These are phyloP conservation scores for Cladosporium halotolerans DNA, from an alignment of 2,329 filamentous ascomycete genomes.

Conservation along the genomic window DNA sequence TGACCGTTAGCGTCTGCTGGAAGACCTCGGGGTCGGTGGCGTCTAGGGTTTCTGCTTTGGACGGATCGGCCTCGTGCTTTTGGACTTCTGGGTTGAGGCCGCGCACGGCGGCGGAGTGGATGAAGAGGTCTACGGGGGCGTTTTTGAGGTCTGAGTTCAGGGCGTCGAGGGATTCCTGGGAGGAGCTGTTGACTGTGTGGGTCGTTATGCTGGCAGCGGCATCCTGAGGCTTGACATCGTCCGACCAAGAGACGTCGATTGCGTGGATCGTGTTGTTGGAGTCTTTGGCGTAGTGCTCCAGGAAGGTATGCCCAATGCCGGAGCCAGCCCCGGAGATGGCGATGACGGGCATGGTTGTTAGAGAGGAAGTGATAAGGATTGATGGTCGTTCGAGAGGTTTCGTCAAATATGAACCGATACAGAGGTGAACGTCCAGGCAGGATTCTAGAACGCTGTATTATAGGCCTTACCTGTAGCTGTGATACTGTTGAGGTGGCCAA, in stretches of 20 bases:
- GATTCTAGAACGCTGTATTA: no score
- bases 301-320: slow-evolving; percentile 9
- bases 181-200: slow-evolving; percentile 7
- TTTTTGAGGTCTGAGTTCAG: neutral
- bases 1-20: slow-evolving; percentile 4
- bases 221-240: neutral
- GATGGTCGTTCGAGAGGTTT: neutral
- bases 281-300: slow-evolving; percentile 10
- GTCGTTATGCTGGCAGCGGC: slow-evolving; percentile 1
- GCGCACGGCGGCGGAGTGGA: slow-evolving; percentile 4
- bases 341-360: slow-evolving; percentile 5
- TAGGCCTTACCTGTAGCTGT: no score
- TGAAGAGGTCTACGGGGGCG: slow-evolving; percentile 9
- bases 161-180: slow-evolving; percentile 1
- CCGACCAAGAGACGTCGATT: slow-evolving; percentile 3
- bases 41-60: slow-evolving; percentile 9
- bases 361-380: no score
- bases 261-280: slow-evolving; percentile 6
- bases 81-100: slow-evolving; percentile 7
- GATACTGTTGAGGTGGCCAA: no score
- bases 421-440: no score
- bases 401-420: no score
- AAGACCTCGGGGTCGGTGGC: slow-evolving; percentile 6
- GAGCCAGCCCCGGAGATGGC: slow-evolving; percentile 6
- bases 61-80: neutral